Evolutionary conservation across 192 early-diverging fungal species (phyloP).

Genomic region (Mortierella antarctica): DNA sequence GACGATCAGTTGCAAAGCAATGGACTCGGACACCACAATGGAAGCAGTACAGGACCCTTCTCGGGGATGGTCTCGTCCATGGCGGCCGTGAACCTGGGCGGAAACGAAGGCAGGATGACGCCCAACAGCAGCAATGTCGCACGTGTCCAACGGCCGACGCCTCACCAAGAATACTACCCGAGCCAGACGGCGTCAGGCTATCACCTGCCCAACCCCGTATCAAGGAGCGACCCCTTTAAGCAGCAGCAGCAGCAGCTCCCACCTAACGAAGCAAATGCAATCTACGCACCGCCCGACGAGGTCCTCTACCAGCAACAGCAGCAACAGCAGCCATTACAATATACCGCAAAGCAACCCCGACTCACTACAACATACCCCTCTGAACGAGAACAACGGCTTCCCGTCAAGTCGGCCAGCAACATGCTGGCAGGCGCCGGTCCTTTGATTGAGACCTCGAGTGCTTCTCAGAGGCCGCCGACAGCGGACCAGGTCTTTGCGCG

Average conservation of each 20-base stretch:
- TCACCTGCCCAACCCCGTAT: not conserved
- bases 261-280: not conserved
- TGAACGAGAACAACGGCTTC: slow-evolving; percentile 6
- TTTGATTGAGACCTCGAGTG: slow-evolving; percentile 13
- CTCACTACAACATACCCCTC: slow-evolving; percentile 32
- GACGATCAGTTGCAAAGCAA: not conserved
- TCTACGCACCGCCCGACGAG: slow-evolving; percentile 11
- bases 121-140: slow-evolving; percentile 8
- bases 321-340: slow-evolving; percentile 4
- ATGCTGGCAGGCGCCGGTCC: slow-evolving; percentile 37
- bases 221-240: not conserved
- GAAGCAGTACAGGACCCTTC: not conserved
- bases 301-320: slow-evolving; percentile 7
- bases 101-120: not conserved
- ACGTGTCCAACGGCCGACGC: slow-evolving; percentile 11
- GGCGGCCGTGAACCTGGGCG: slow-evolving; percentile 7
- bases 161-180: slow-evolving; percentile 6
- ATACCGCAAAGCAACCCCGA: slow-evolving; percentile 12
- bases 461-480: not conserved
- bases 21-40: not conserved
- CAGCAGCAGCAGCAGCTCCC: not conserved
- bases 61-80: slow-evolving; percentile 12
- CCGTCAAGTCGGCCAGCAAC: not conserved
- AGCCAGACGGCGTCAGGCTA: not conserved
- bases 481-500: slow-evolving; percentile 42